These are phyloP conservation scores for Eutrema japonicum DNA, from an alignment of 345 rosid genomes.

Conservation along the genomic window DNA sequence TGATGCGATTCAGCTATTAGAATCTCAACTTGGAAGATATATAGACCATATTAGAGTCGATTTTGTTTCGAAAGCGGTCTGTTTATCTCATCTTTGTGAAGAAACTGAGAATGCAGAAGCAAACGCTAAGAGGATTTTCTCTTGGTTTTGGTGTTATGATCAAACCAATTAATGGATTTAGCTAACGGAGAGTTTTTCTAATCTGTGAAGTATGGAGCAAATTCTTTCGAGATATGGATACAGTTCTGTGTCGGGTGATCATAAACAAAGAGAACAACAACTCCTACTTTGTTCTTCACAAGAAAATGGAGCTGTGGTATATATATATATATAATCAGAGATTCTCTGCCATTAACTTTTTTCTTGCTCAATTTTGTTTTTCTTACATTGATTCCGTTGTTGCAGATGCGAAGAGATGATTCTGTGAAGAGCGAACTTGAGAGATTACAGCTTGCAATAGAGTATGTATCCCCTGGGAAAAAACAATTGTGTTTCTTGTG, in stretches of 20 bases:
- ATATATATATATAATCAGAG: neutral
- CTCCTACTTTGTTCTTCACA: conserved; percentile 31
- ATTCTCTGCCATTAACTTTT: neutral
- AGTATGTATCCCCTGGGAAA: conserved; percentile 24
- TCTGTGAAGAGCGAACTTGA: conserved; percentile 27
- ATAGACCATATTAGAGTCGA: neutral
- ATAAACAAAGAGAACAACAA: conserved; percentile 25
- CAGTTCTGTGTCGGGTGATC: conserved; percentile 16
- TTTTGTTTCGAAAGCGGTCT: neutral
- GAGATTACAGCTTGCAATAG: conserved; percentile 42
- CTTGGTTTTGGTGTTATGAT: conserved; percentile 16
- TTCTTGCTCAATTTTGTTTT: neutral
- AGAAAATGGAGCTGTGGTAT: conserved; percentile 30
- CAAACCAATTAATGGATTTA: neutral
- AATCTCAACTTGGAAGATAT: no score
- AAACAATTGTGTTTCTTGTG: neutral
- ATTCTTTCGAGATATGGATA: conserved; percentile 38
- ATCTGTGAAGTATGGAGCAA: conserved; percentile 40
- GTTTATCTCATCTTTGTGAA: conserved; percentile 17
- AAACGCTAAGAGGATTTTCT: no score
- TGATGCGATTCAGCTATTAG: conserved; percentile 1
- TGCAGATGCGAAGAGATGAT: conserved; percentile 35
- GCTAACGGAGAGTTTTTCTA: conserved; percentile 9
- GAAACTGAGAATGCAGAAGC: conserved; percentile 5
- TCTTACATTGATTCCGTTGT: neutral